Conservation (phyloP, 2,329 filamentous ascomycete genomes). For the Colletotrichum trifolii region DNA sequence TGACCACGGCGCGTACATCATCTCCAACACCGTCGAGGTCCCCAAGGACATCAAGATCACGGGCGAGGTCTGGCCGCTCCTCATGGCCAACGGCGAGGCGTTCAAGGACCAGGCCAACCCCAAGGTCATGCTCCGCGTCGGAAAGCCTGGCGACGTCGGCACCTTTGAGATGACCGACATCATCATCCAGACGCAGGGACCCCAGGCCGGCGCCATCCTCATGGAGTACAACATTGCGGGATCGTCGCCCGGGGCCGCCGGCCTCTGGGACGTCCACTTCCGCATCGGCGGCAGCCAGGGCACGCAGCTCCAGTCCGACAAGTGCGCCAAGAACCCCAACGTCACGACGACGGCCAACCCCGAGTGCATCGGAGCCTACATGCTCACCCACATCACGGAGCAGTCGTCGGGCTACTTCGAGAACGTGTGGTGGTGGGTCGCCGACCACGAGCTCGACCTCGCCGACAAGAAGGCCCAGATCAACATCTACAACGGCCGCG, state of each 20-base stretch:
- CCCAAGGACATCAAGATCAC: constrained; percentile 87
- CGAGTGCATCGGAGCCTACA: constrained; percentile 79
- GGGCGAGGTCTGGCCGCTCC: constrained; percentile 90
- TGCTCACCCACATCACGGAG: constrained; percentile 74
- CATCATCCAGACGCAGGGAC: constrained; percentile 84
- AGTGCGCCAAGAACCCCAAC: constrained; percentile 81
- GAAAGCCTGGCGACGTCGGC: constrained; percentile 79
- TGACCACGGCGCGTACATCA: constrained; percentile 78
- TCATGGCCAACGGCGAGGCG: constrained; percentile 81
- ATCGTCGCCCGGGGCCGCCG: constrained; percentile 73
- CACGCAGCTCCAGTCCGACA: constrained; percentile 82
- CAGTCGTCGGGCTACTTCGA: constrained; percentile 80
- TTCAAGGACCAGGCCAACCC: constrained; percentile 83
- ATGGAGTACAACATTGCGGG: constrained; percentile 91
- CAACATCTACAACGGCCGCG: constrained; percentile 89
- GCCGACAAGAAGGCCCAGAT: constrained; percentile 76
- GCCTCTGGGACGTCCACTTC: constrained; percentile 96
- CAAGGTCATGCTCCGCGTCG: constrained; percentile 86
- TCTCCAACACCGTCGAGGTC: constrained; percentile 76
- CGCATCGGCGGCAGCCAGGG: constrained; percentile 89
- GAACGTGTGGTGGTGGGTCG: constrained; percentile 91
- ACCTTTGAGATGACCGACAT: constrained; percentile 89
- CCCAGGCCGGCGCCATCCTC: constrained; percentile 87
- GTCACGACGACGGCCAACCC: constrained; percentile 69
- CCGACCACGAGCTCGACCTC: constrained; percentile 89